phyloP scores from a whole-genome alignment of 2,329 filamentous ascomycete species.

The Endoconidiophora polonica region DNA sequence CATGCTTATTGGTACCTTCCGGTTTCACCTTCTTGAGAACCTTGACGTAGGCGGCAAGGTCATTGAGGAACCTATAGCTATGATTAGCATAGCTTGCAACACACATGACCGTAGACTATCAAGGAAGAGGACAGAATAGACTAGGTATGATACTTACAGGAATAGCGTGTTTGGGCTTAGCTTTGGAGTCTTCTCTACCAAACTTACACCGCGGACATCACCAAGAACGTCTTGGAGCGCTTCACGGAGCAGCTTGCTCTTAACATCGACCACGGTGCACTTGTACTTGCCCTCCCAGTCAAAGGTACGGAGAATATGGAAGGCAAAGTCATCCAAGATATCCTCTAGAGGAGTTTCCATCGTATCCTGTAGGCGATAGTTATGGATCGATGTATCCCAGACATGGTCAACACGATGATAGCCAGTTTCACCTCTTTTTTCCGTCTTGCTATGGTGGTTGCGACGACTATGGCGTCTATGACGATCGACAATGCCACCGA shows the following conservation, averaged over 20 bases:
- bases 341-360: constrained; percentile 28
- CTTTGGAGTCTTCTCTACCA: constrained; percentile 65
- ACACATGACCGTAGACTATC: not conserved
- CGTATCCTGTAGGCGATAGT: constrained; percentile 38
- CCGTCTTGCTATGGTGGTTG: not conserved
- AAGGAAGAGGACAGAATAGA: not conserved
- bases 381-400: constrained; percentile 33
- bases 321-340: not conserved
- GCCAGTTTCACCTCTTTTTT: constrained; percentile 18
- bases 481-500: no score
- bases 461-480: no score
- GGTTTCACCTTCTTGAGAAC: constrained; percentile 41
- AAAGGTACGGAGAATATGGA: not conserved
- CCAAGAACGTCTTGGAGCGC: constrained; percentile 29
- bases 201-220: constrained; percentile 38
- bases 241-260: constrained; percentile 62
- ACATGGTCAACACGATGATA: constrained; percentile 31
- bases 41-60: constrained; percentile 48
- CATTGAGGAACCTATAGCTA: constrained; percentile 53
- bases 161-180: constrained; percentile 57
- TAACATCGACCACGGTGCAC: constrained; percentile 61
- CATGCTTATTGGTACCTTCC: constrained; percentile 16
- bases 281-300: constrained; percentile 53
- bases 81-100: not conserved
- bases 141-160: constrained; percentile 27